Base-by-base conservation (phyloP, 345 rosid species). In the Mercurialis annua region DNA sequence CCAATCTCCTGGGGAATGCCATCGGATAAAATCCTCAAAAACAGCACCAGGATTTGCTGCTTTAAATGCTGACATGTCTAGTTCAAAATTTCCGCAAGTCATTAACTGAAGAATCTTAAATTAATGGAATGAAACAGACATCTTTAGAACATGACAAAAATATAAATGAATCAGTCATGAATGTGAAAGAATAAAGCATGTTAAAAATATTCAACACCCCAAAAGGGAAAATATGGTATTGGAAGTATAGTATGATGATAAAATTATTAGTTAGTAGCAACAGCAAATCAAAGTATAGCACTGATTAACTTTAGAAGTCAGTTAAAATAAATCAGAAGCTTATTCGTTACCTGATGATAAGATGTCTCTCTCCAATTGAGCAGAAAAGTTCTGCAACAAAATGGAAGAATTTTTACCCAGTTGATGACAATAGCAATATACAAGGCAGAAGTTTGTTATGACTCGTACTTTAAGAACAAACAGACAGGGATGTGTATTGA, bases 1-100 rank as follows among this genome's bases (percentile, higher is more conserved):
- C 99, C 99, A 94, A 77, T 92, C 98, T 71, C 98, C 92, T 52
- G 98, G 99, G 53, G 98, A 94, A 79, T 94, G 97, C 99, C 99
- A 94, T 72, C 97, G 84, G 66, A 94, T 92, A 69, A 94, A 94
- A 82, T 94, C 98, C 81, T 94, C 98, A 71, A 94, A 94, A 29
- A 89, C 77, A 50, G 96, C 96, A 73, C 83, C 87, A 58, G 97
- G 96, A 77, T 94, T 94, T 74, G 98, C 98, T 52, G 99, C 99
- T 90, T 94, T 90, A 81, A 94, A 94, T 73, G 97, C 98, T 43
- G 98, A 90, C 98, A 92, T 94, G 77, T 94, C 99, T 92, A 71
- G 60, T 75, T 71, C 64, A 76, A 59, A 64, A 53, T 59, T 66
- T 26, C 24, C 44, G 52, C 56, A 14, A n/a, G 52, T 63, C 9